These are phyloP conservation scores for Plectosphaerella sp. DNA, from an alignment of 2,329 filamentous ascomycete genomes.

Conservation along the genomic window DNA sequence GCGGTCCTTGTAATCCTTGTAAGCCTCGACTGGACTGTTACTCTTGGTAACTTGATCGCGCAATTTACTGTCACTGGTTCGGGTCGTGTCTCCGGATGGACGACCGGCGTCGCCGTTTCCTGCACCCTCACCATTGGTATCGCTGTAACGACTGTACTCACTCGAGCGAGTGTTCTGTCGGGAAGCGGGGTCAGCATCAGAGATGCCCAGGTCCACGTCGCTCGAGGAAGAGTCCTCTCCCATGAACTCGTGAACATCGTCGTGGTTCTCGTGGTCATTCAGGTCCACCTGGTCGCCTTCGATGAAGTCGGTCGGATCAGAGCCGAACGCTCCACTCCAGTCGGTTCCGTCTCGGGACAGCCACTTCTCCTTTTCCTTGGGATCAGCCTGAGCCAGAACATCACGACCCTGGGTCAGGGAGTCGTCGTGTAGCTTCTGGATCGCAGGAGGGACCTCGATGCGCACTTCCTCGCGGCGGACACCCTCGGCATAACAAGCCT, in stretches of 20 bases:
- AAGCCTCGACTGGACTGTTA: slow-evolving; percentile 51
- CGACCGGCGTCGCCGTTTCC: not conserved
- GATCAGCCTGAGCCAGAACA: slow-evolving; percentile 66
- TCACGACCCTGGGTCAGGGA: slow-evolving; percentile 77
- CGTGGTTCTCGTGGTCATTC: slow-evolving; percentile 31
- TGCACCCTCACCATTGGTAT: slow-evolving; percentile 7
- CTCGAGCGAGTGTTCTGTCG: not conserved
- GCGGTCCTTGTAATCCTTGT: slow-evolving; percentile 60
- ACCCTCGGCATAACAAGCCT: slow-evolving; percentile 84
- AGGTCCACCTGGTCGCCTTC: slow-evolving; percentile 18
- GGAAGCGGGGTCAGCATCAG: slow-evolving; percentile 42
- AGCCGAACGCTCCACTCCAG: slow-evolving; percentile 82
- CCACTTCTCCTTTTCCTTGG: slow-evolving; percentile 74
- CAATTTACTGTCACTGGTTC: slow-evolving; percentile 21
- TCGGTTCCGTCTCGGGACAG: slow-evolving; percentile 74
- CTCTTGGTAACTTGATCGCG: slow-evolving; percentile 26
- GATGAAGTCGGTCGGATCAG: slow-evolving; percentile 59
- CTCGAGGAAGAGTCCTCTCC: slow-evolving; percentile 25
- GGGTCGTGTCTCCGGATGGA: slow-evolving; percentile 35
- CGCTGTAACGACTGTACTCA: not conserved
- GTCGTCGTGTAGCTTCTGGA: slow-evolving; percentile 75
- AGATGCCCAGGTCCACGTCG: slow-evolving; percentile 46
- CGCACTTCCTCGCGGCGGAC: slow-evolving; percentile 68
- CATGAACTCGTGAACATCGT: slow-evolving; percentile 21
- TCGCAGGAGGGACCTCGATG: slow-evolving; percentile 66